These are phyloP conservation scores for Termitomyces bulborhizus DNA, from an alignment of 768 basidiomycete species.

Conservation along the genomic window DNA sequence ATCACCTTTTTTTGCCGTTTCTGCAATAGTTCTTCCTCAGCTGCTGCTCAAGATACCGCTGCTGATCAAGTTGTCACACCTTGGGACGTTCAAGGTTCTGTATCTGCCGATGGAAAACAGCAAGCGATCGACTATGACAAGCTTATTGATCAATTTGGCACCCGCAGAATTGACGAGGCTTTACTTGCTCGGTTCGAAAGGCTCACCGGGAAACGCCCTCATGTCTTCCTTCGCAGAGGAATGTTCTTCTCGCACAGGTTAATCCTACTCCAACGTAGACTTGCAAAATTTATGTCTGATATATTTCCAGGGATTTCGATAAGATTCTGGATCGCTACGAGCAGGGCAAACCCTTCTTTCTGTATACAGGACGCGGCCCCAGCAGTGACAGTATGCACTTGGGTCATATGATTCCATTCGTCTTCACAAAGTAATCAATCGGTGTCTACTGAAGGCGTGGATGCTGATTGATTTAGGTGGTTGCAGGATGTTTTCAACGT, in stretches of 20 bases:
- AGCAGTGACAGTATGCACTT: slow-evolving; percentile 96
- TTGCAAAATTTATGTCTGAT: neutral
- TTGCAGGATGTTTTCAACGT: slow-evolving; percentile 94
- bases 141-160: slow-evolving; percentile 90
- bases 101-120: slow-evolving; percentile 84
- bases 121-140: slow-evolving; percentile 96
- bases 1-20: neutral
- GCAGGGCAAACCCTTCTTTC: slow-evolving; percentile 93
- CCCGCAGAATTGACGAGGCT: slow-evolving; percentile 67
- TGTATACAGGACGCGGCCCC: slow-evolving; percentile 97
- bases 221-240: slow-evolving; percentile 81
- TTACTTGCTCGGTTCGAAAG: slow-evolving; percentile 86
- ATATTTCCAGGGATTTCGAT: slow-evolving; percentile 71
- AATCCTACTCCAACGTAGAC: slow-evolving; percentile 13
- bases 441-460: neutral
- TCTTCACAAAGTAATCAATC: slow-evolving; percentile 83
- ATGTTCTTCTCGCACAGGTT: slow-evolving; percentile 99
- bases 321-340: slow-evolving; percentile 93
- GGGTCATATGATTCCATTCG: slow-evolving; percentile 96
- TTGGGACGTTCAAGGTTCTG: slow-evolving; percentile 94
- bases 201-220: slow-evolving; percentile 83
- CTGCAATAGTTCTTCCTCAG: neutral
- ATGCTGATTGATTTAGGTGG: slow-evolving; percentile 54
- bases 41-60: neutral
- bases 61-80: slow-evolving; percentile 85